phyloP scores from a whole-genome alignment of 192 early-diverging fungal genomes.

The Coemansia sp. region DNA sequence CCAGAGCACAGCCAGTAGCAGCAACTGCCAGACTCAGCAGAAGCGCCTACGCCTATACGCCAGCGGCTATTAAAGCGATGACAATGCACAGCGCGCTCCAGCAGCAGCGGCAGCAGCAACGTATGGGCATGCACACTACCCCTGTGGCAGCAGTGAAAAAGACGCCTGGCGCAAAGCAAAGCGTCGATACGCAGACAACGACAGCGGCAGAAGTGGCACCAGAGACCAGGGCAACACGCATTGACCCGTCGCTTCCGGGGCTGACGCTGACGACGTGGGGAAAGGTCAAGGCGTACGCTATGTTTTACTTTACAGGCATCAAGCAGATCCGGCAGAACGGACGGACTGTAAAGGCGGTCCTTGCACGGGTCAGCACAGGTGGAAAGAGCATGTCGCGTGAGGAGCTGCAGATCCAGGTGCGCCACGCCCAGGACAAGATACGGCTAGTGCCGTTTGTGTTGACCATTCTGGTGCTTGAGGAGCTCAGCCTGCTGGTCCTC shows the following conservation, averaged over 20 bases:
- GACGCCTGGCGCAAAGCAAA: background rate
- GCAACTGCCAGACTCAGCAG: background rate
- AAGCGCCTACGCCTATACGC: background rate
- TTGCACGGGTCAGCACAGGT: slow-evolving; percentile 2
- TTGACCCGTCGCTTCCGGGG: slow-evolving; percentile 46
- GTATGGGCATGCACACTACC: background rate
- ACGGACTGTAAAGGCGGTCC: slow-evolving; percentile 9
- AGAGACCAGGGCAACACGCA: background rate
- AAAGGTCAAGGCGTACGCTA: slow-evolving; percentile 34
- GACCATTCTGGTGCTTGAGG: slow-evolving; percentile 30
- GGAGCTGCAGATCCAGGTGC: slow-evolving; percentile 34
- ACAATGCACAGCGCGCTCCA: background rate
- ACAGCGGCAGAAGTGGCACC: slow-evolving; percentile 8
- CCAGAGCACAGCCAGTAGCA: background rate
- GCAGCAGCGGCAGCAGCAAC: background rate
- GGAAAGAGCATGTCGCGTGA: slow-evolving; percentile 19
- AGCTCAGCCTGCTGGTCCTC: slow-evolving; percentile 37
- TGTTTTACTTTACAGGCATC: slow-evolving; percentile 45
- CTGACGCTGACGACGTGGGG: slow-evolving; percentile 26
- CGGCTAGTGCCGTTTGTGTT: slow-evolving; percentile 45
- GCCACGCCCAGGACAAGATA: slow-evolving; percentile 29
- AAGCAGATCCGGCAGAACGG: slow-evolving; percentile 37
- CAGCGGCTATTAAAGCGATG: background rate
- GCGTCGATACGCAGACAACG: background rate
- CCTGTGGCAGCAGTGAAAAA: background rate